phyloP scores from a whole-genome alignment of 2,329 filamentous ascomycete genomes.

The Westerdykella ornata region DNA sequence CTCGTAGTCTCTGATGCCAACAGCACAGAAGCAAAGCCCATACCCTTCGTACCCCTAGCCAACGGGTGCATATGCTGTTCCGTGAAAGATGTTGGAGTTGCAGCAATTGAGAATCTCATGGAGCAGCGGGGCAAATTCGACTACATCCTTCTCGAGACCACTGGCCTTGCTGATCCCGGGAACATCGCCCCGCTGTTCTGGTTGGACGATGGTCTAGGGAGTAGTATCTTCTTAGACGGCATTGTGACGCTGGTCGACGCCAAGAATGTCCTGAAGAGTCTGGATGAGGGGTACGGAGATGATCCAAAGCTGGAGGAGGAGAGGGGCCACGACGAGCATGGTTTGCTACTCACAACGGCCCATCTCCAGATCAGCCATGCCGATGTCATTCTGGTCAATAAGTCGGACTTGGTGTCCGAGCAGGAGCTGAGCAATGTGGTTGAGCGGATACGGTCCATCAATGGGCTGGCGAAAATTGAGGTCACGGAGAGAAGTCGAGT shows the following conservation, averaged over 20 bases:
- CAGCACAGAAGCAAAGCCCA: conserved; percentile 23
- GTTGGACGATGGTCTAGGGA: conserved; percentile 92
- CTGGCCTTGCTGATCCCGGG: conserved; percentile 87
- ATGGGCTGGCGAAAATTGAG: conserved; percentile 78
- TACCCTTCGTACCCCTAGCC: conserved; percentile 77
- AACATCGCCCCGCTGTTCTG: conserved; percentile 95
- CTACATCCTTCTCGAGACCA: conserved; percentile 95
- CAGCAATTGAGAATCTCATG: conserved; percentile 93
- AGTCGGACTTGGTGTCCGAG: conserved; percentile 71
- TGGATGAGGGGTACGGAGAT: conserved; percentile 58
- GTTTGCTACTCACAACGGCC: conserved; percentile 77
- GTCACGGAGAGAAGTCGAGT: conserved; percentile 74
- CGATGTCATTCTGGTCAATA: conserved; percentile 92
- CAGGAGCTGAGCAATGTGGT: conserved; percentile 63
- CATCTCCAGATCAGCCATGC: conserved; percentile 96
- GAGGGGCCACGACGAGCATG: conserved; percentile 46
- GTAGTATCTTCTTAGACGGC: conserved; percentile 91
- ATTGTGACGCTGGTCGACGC: conserved; percentile 95
- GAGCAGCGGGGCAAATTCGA: conserved; percentile 89
- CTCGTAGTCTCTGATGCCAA: conserved; percentile 64
- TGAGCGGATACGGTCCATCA: conserved; percentile 73
- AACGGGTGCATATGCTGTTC: conserved; percentile 98
- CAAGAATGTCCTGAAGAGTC: conserved; percentile 76
- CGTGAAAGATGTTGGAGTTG: conserved; percentile 92
- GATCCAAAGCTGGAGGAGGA: conserved; percentile 42